Base-by-base conservation (phyloP, 176 grass and related monocot species). In the Olyra latifolia region DNA sequence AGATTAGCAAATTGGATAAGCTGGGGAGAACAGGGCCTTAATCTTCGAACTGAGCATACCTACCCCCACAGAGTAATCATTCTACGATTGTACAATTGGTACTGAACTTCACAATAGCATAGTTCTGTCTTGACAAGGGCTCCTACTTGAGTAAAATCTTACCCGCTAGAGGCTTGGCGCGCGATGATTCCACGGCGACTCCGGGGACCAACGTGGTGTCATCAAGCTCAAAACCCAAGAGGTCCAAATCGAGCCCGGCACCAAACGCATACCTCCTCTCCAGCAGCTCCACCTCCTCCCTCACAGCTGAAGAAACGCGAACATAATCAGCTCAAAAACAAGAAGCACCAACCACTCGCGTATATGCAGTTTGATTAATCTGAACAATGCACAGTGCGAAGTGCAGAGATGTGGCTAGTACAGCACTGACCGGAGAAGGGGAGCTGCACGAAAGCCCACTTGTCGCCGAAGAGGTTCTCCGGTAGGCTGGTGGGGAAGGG, bases 381-480 rank as follows among this genome's bases (percentile, higher is more conserved):
- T 76, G 13, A n/a, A 16, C 8, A 69, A 35, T 35, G 16, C 17
- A 19, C 5, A 66, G 6, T 68, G 28, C 20, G 8, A 20, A 32
- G 25, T 58, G 11, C 54, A 27, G 19, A 29, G 14, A 11, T 61
- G 58, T 35, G 23, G 23, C 10, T 25, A 5, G 22, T 1, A 10
- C 10, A 13, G 5, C 14, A 80, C 48, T 27, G 82, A 99, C 96
- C 88, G 72, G 88, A 89, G 75, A 93, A 95, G 0, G 96, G 93
- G 29, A 99, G 86, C 81, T 99, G 96, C 78, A 99, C 93, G 81
- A 99, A 99, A 24, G 93, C 93, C 96, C 96, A 93, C 78, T 91
- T 93, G 52, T 99, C 93, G 24, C 96, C 90, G 81, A 95, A 80
- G 78, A 99, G 92, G 67, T 99, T 99, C 14, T 99, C 92, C 6